phyloP scores from a whole-genome alignment of 1,139 yeast species.

The Yarrowia galli region DNA sequence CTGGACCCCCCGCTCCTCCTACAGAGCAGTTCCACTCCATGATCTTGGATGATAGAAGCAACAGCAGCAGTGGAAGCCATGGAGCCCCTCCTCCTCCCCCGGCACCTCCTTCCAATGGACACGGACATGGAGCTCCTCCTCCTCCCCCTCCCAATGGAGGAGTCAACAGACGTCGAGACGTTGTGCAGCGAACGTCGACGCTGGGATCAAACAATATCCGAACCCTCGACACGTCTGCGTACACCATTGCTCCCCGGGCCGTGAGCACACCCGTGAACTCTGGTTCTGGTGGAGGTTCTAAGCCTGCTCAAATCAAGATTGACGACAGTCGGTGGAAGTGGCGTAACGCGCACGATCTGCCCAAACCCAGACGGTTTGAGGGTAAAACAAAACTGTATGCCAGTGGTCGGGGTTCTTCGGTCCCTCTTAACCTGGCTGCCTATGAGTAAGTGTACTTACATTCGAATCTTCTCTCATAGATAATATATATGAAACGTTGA shows the following conservation, averaged over 20 bases:
- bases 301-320: slow-evolving; percentile 51
- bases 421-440: slow-evolving; percentile 74
- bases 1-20: slow-evolving; percentile 42
- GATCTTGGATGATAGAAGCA: slow-evolving; percentile 18
- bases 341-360: slow-evolving; percentile 70
- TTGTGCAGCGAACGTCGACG: slow-evolving; percentile 43
- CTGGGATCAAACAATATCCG: slow-evolving; percentile 45
- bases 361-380: slow-evolving; percentile 81
- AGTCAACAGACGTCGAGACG: slow-evolving; percentile 41
- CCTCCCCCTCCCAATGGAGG: slow-evolving; percentile 44
- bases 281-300: slow-evolving; percentile 40
- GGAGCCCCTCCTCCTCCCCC: slow-evolving; percentile 42
- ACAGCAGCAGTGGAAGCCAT: slow-evolving; percentile 17
- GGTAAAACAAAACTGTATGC: slow-evolving; percentile 78
- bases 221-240: slow-evolving; percentile 49
- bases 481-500: not conserved
- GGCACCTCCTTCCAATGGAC: slow-evolving; percentile 43
- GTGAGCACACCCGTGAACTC: slow-evolving; percentile 40
- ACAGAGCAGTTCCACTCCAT: slow-evolving; percentile 41
- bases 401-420: slow-evolving; percentile 94
- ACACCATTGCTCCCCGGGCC: slow-evolving; percentile 46
- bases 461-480: not conserved
- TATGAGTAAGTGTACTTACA: slow-evolving; percentile 45
- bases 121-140: slow-evolving; percentile 40
- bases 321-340: slow-evolving; percentile 82